A percentile compares a stretch with the other conserved stretches of the same genome.
Conservation (phyloP, 1,139 yeast genomes). For the Pichia cactophila region DNA sequence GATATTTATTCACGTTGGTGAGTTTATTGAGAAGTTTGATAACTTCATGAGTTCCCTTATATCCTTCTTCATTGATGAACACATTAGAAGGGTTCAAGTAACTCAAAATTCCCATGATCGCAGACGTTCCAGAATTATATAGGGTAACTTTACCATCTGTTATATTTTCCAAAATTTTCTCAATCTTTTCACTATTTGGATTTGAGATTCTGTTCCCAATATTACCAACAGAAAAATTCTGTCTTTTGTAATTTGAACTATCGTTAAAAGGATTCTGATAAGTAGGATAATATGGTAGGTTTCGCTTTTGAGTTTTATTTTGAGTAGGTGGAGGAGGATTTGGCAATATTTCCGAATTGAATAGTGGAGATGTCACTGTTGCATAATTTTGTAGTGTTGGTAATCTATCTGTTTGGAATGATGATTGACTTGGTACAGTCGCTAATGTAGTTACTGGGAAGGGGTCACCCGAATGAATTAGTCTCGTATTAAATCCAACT, state of each 20-base stretch:
- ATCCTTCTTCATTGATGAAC: constrained; percentile 63
- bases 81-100: constrained; percentile 64
- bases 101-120: constrained; percentile 71
- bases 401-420: not conserved
- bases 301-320: constrained; percentile 1
- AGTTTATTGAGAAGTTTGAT: constrained; percentile 58
- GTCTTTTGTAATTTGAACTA: constrained; percentile 11
- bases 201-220: constrained; percentile 66
- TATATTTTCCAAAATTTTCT: constrained; percentile 56
- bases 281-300: constrained; percentile 22
- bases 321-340: not conserved
- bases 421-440: not conserved
- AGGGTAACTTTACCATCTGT: constrained; percentile 55
- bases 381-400: not conserved
- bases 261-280: constrained; percentile 23
- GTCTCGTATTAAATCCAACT: constrained; percentile 29
- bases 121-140: constrained; percentile 75
- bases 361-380: not conserved
- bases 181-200: constrained; percentile 65
- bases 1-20: constrained; percentile 46
- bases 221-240: constrained; percentile 21
- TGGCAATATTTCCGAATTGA: not conserved
- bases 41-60: constrained; percentile 77
- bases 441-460: not conserved
- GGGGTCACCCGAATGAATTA: constrained; percentile 29